Base-by-base conservation (phyloP, 345 rosid species). In the Anacardium occidentale region DNA sequence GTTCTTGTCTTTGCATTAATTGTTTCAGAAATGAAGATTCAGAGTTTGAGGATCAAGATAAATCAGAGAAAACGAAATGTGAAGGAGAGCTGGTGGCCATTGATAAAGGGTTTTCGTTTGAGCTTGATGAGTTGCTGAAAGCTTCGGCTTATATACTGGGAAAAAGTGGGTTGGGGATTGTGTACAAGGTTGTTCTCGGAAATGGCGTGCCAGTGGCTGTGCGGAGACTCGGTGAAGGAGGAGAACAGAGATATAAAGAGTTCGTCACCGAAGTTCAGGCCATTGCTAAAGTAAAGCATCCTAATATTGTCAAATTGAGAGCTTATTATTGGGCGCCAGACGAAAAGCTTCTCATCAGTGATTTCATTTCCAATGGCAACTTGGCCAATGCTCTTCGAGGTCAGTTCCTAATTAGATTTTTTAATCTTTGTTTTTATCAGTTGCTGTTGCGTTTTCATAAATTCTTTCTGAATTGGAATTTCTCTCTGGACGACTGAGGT, bases 251-350 rank as follows among this genome's bases (percentile, higher is more conserved):
- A 89, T 85, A 93, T 50, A 91, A 83, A 78, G 99, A 95, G 89
- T 95, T 95, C 62, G 90, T 81, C 26, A 76, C 91, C 3, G 99
- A 95, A 82, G 94, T 91, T 20, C 96, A 87, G 76, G 94, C 99
- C 0, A 91, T 95, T 65, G 97, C 97, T 65, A 86, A 85, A 58
- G 93, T 93, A 52, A 95, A 93, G 69, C 99, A 95, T 83, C 99
- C 99, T 5, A 95, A 93, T 80, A 83, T 95, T 5, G 99, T 95
- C 72, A 88, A 81, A 74, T 69, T 95, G 53, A 85, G 99, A 75
- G 99, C 99, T 71, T 95, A 95, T 73, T 95, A 95, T 72, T 95
- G 99, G 99, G 98, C 99, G 54, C 82, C 96, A 10, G 98, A 95
- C 69, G 99, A 95, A 79, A 95, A 95, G 83, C 96, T 95, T 18